Conservation (phyloP, 2,329 filamentous ascomycete genomes). For the Magnaporthiopsis rhizophila region DNA sequence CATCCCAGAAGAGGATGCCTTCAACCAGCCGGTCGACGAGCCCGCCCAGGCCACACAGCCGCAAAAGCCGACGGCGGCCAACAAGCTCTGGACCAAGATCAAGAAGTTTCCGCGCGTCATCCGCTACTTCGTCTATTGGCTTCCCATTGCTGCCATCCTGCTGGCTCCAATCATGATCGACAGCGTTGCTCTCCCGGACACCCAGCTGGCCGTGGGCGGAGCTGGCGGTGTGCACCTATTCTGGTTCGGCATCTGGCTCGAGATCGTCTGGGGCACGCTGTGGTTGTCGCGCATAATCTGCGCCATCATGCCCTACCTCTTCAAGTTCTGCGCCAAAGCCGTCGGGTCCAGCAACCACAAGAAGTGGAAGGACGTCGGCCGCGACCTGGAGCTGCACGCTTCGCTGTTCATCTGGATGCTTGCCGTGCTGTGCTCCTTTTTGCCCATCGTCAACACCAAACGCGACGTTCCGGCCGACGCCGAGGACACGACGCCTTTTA, state of each 20-base stretch:
- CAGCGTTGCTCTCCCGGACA: conserved; percentile 27
- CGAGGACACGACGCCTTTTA: conserved; percentile 30
- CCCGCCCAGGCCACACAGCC: conserved; percentile 11
- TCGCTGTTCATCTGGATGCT: conserved; percentile 91
- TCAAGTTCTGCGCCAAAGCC: conserved; percentile 54
- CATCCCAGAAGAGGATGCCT: conserved; percentile 35
- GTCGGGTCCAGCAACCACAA: conserved; percentile 78
- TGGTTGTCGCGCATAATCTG: conserved; percentile 63
- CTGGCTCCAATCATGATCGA: conserved; percentile 39
- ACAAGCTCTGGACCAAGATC: conserved; percentile 32
- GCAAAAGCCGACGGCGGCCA: conserved; percentile 19
- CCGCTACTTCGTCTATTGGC: conserved; percentile 40
- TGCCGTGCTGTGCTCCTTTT: conserved; percentile 75
- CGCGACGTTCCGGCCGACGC: conserved; percentile 26
- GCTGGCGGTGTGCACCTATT: conserved; percentile 69
- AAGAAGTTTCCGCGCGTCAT: conserved; percentile 42
- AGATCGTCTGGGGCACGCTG: conserved; percentile 84
- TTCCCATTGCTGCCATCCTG: conserved; percentile 36
- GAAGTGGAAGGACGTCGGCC: conserved; percentile 88
- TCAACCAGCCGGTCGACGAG: conserved; percentile 28
- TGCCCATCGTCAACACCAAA: conserved; percentile 66
- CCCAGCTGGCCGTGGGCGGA: conserved; percentile 42
- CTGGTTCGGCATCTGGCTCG: conserved; percentile 95
- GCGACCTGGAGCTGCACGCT: conserved; percentile 74
- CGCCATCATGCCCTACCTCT: conserved; percentile 38